Conservation (phyloP, 2,329 filamentous ascomycete genomes). For the Penicillium hesseltinei region DNA sequence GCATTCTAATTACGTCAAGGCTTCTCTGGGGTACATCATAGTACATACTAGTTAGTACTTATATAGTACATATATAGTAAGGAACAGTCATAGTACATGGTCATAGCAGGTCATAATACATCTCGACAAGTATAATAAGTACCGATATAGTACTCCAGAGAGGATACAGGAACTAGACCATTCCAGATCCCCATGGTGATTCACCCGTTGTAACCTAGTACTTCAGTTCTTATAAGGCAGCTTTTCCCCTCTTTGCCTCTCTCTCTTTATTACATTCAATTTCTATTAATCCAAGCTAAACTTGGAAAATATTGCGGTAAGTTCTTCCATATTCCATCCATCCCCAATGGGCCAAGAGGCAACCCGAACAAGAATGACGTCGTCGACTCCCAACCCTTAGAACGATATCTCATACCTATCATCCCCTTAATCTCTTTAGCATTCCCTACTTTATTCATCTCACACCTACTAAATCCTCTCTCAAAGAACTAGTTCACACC, state of each 20-base stretch:
- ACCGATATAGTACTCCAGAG: neutral
- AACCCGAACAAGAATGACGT: constrained; percentile 20
- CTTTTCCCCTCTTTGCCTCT: neutral
- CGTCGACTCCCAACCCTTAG: constrained; percentile 16
- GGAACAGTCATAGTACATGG: neutral
- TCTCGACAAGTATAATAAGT: neutral
- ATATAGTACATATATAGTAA: neutral
- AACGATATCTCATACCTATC: neutral
- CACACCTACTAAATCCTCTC: neutral
- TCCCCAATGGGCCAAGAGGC: neutral
- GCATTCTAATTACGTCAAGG: constrained; percentile 23
- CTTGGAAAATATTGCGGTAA: neutral
- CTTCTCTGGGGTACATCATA: neutral
- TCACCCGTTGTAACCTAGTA: neutral
- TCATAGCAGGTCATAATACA: neutral
- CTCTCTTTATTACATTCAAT: neutral
- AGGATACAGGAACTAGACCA: neutral
- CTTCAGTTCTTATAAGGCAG: neutral
- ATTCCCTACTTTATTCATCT: neutral
- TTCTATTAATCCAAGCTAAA: neutral
- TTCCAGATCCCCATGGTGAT: neutral
- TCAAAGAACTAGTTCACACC: neutral
- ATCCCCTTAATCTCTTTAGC: neutral
- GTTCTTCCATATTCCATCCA: neutral
- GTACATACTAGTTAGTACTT: neutral